A percentile compares a stretch with the other conserved stretches of the same genome.
Evolutionary conservation across 2,329 filamentous ascomycete genomes (phyloP).

Genomic region (Ascochyta pisi): DNA sequence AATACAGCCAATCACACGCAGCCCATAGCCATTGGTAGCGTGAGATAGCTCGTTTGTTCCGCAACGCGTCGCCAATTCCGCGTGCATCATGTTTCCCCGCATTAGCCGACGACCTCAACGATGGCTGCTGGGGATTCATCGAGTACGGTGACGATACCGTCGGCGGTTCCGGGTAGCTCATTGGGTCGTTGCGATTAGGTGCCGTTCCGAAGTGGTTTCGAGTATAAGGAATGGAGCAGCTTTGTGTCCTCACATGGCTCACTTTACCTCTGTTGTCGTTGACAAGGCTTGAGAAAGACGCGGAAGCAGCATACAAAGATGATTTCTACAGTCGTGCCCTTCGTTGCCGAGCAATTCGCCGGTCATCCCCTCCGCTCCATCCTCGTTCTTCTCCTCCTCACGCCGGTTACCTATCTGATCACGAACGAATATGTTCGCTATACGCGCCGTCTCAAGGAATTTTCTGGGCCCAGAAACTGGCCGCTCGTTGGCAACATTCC

Average conservation of each 20-base stretch:
- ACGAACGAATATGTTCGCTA: slow-evolving; percentile 48
- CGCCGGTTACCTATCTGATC: slow-evolving; percentile 46
- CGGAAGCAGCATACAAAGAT: slow-evolving; percentile 16
- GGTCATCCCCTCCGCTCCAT: slow-evolving; percentile 36
- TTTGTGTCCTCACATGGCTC: background rate
- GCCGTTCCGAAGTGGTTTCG: slow-evolving; percentile 1
- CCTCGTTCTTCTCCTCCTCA: slow-evolving; percentile 30
- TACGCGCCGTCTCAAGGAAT: slow-evolving; percentile 47
- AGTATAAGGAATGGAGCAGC: slow-evolving; percentile 8
- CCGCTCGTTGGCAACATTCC: slow-evolving; percentile 53
- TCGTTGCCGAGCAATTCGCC: slow-evolving; percentile 30
- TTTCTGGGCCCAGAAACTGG: slow-evolving; percentile 49
- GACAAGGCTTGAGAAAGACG: background rate
- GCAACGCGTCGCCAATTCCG: slow-evolving; percentile 27
- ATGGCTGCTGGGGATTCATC: background rate
- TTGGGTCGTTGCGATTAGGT: background rate
- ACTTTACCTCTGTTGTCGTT: background rate
- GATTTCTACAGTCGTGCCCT: slow-evolving; percentile 38
- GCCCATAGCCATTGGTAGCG: background rate
- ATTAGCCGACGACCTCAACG: slow-evolving; percentile 12
- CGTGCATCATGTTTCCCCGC: slow-evolving; percentile 23
- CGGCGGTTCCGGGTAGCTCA: background rate
- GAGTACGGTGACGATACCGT: background rate
- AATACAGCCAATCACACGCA: slow-evolving; percentile 3
- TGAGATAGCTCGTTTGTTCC: slow-evolving; percentile 9